Evolutionary conservation across 177 flowering plant genomes (phyloP).

Genomic region (Vitis hybrid): DNA sequence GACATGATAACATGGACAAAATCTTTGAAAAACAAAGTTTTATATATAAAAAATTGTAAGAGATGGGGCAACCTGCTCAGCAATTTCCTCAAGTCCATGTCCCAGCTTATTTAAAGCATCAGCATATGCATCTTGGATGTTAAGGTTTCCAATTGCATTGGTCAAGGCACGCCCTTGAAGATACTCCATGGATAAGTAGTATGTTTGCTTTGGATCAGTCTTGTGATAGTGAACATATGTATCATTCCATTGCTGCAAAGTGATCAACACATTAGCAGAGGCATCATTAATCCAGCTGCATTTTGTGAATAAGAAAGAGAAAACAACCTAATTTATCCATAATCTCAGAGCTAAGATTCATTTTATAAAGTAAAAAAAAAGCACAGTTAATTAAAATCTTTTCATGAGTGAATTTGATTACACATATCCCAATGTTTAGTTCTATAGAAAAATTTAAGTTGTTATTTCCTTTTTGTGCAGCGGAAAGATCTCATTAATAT

Average conservation of each 20-base stretch:
- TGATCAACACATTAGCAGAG: constrained; percentile 2
- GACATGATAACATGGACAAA: neutral
- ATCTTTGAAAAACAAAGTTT: neutral
- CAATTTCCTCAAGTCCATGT: constrained; percentile 75
- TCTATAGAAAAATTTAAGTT: too few relatives aligned
- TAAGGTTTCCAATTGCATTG: constrained; percentile 86
- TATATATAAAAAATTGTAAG: neutral
- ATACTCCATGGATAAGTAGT: constrained; percentile 96
- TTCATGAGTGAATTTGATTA: too few relatives aligned
- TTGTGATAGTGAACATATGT: constrained; percentile 81
- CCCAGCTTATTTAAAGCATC: constrained; percentile 83
- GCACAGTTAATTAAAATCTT: too few relatives aligned
- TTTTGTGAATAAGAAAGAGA: neutral
- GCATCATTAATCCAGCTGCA: neutral
- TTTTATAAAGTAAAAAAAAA: neutral
- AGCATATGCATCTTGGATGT: constrained; percentile 73
- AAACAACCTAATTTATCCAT: neutral
- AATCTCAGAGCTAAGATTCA: neutral
- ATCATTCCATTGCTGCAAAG: constrained; percentile 92
- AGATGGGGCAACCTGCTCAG: constrained; percentile 59
- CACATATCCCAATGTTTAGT: too few relatives aligned
- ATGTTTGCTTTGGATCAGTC: constrained; percentile 89
- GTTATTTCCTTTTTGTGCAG: too few relatives aligned
- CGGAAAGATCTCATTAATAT: neutral
- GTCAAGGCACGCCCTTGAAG: constrained; percentile 94